Evolutionary conservation across 371 early-diverging fungal genomes (phyloP), one percentile per base, ranked within the genome.

Genomic region (Synchytrium microbalum): DNA sequence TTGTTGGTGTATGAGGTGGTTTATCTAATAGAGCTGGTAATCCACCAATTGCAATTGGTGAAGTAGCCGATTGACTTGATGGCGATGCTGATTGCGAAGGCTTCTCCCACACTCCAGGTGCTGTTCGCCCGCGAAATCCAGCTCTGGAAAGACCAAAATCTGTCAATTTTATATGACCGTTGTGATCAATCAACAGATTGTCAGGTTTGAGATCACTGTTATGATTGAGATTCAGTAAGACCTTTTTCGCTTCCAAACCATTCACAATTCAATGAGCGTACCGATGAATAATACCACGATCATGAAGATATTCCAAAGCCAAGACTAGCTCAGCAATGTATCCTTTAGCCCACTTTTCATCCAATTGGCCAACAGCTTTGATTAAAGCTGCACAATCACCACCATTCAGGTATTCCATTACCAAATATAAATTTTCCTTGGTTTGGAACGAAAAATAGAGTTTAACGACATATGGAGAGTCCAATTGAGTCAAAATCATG

Each of bases 341-440:
- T 70, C 91, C 92, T 60, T 86, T 84, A 0, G 94, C 91, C 88
- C 92, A 91, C 60, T 90, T 88, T 66, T 91, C 91, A n/a, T 91
- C 87, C 60, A 97, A 77, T 51, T 79, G 82, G 10, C 93, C 92
- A 23, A 94, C 76, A 0, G 83, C 84, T 72, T 95, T 95, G 63
- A 96, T 78, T 27, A 98, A 74, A 0, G 95, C 87, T 13, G 92
- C 92, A 60, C 93, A 92, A 71, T 98, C 98, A 1, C 98, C 98
- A 28, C 98, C 98, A 69, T 92, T 93, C 58, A 96, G 73, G 70
- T 95, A 98, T 69, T 96, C 96, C 87, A 98, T 87, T 0, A 96
- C 96, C 30, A 96, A 75, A 66, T 92, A 98, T 38, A 98, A 75
- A 69, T 91, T 89, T 38, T 94, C 91, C 52, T 86, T 85, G 59